Base-by-base conservation (phyloP, 257 asterid genomes). In the Plectranthus barbatus region DNA sequence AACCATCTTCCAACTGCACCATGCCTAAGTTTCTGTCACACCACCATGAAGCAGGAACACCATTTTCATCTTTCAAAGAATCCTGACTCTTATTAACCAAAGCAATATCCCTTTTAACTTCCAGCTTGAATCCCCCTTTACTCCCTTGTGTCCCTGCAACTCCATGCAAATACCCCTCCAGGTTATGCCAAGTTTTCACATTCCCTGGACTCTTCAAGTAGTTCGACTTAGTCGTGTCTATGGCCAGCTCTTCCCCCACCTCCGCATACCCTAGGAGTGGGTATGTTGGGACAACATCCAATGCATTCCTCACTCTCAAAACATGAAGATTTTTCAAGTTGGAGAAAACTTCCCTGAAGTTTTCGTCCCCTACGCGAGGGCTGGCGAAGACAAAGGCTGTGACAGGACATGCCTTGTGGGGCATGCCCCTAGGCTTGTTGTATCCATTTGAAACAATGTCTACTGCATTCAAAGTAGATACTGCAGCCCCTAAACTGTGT, bases 401-500 rank as follows among this genome's bases (percentile, higher is more conserved):
- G 3, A 84, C 95, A 1, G 90, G 94, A 48, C 80, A 86, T 0
- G 66, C 56, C 56, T 82, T 86, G 62, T 73, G 26, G 5, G 79
- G 86, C 67, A 34, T 51, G 29, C 51, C 60, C 18, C 8, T 41
- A 0, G 95, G 76, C 18, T 58, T 74, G 74, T 86, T 88, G 81
- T 75, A 72, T 1, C 79, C 77, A 15, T 88, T 91, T 40, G 40
- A 20, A 0, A 79, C 81, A 23, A 91, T 86, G 73, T 91, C 96
- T 0, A 70, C 75, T 11, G 92, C 96, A 23, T 77, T 88, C 21
- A 91, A 54, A 17, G 94, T 88, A 3, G 88, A 77, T 0, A 88
- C 71, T 3, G 95, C 83, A 0, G 95, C 96, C 0, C 98, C 98
- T 31, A 91, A 66, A 68, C 98, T 91, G 67, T 91, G 98, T 0